A percentile compares a stretch with the other conserved stretches of the same genome.
phyloP scores from a whole-genome alignment of 148 eudicot species.

The Vaccinium myrtillus region DNA sequence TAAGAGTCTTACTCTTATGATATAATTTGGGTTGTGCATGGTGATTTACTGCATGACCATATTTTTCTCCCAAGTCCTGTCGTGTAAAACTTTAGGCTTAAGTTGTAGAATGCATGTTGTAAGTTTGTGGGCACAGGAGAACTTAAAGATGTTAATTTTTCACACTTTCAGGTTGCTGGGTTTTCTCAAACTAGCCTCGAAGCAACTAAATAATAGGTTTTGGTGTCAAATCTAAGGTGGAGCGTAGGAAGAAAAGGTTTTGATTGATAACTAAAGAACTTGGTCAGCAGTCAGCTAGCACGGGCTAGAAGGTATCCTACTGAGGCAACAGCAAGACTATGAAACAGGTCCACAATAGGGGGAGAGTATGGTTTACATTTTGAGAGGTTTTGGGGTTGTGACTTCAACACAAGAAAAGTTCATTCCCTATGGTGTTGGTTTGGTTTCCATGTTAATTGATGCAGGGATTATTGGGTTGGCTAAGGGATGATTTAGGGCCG shows the following conservation, averaged over 20 bases:
- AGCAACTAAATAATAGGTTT: not conserved
- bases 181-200: not conserved
- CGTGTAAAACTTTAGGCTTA: not conserved
- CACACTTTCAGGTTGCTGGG: not conserved
- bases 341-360: not conserved
- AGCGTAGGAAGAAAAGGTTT: not conserved
- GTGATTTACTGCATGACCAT: not conserved
- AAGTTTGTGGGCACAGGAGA: not conserved
- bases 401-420: not conserved
- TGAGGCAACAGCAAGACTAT: no score
- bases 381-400: not conserved
- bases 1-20: not conserved
- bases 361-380: not conserved
- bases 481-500: not conserved
- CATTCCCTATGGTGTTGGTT: not conserved
- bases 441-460: not conserved
- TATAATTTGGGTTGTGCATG: not conserved
- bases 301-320: no score
- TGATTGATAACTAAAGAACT: not conserved
- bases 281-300: no score
- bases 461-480: not conserved
- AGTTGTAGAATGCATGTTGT: not conserved
- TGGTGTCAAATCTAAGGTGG: not conserved
- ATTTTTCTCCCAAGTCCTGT: not conserved
- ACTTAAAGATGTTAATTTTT: not conserved